Conservation (phyloP, 345 rosid species). For the Crucihimalaya himalaica region DNA sequence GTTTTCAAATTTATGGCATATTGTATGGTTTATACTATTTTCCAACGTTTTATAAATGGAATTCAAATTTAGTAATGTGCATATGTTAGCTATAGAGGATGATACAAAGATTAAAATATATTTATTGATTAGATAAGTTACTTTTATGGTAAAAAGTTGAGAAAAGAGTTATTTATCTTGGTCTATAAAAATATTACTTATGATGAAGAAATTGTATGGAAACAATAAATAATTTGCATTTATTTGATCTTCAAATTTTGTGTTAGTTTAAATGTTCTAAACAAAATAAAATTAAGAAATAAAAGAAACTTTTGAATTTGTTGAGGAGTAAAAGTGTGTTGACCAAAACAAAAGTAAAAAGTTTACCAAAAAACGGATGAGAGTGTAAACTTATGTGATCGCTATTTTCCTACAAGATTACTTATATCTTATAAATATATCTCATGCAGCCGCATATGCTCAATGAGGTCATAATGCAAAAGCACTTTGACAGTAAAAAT, state of each 20-base stretch:
- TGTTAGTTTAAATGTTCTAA: neutral
- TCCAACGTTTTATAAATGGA: neutral
- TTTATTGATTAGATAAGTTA: no score
- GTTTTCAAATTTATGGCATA: no score
- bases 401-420: neutral
- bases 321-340: neutral
- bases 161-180: no score
- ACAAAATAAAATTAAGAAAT: neutral
- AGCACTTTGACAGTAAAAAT: constrained; percentile 6
- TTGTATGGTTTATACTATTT: neutral
- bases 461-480: constrained; percentile 15
- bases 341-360: neutral
- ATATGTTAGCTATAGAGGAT: no score
- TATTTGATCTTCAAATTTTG: neutral
- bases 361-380: neutral
- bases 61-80: neutral
- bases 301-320: neutral
- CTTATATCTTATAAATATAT: neutral
- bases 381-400: neutral
- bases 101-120: neutral
- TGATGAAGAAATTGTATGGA: neutral
- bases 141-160: no score
- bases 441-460: neutral
- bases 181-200: no score
- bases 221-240: neutral